phyloP scores from a whole-genome alignment of 108 stramenopile species.

The Skeletonema costatum region DNA sequence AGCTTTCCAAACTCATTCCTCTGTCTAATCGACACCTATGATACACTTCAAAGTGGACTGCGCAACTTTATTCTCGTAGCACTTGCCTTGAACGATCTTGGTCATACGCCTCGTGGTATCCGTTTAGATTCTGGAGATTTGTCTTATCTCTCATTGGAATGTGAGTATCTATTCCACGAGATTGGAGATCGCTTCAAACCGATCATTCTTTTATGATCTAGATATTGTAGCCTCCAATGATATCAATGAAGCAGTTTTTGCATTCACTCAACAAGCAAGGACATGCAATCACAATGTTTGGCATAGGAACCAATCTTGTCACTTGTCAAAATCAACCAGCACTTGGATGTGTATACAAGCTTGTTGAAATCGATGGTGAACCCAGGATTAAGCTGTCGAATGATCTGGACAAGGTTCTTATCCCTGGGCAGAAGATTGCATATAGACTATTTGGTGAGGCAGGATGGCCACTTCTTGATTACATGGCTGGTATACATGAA shows the following conservation, averaged over 20 bases:
- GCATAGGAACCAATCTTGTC: slow-evolving; percentile 98
- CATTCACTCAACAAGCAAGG: slow-evolving; percentile 75
- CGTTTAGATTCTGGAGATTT: slow-evolving; percentile 97
- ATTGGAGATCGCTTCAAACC: slow-evolving; percentile 37
- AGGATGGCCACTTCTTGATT: slow-evolving; percentile 84
- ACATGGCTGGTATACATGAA: slow-evolving; percentile 71
- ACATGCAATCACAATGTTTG: slow-evolving; percentile 95
- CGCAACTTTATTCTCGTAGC: slow-evolving; percentile 94
- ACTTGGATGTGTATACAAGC: slow-evolving; percentile 98
- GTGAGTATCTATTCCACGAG: slow-evolving; percentile 58
- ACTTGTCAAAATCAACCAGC: slow-evolving; percentile 99
- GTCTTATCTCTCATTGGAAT: slow-evolving; percentile 76
- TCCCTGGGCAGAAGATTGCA: slow-evolving; percentile 83
- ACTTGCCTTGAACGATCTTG: slow-evolving; percentile 88
- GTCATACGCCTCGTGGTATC: slow-evolving; percentile 88
- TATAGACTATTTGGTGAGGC: slow-evolving; percentile 88
- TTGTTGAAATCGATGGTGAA: slow-evolving; percentile 82
- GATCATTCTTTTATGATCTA: slow-evolving; percentile 67
- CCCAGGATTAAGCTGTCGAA: slow-evolving; percentile 95
- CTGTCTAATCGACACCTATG: slow-evolving; percentile 98
- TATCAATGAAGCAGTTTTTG: slow-evolving; percentile 92
- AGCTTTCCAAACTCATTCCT: slow-evolving; percentile 94
- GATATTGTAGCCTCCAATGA: slow-evolving; percentile 96
- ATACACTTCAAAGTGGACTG: slow-evolving; percentile 91
- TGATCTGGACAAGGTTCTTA: slow-evolving; percentile 88